Conservation (phyloP, 2,329 filamentous ascomycete genomes). For the Epichloe brachyelytri region DNA sequence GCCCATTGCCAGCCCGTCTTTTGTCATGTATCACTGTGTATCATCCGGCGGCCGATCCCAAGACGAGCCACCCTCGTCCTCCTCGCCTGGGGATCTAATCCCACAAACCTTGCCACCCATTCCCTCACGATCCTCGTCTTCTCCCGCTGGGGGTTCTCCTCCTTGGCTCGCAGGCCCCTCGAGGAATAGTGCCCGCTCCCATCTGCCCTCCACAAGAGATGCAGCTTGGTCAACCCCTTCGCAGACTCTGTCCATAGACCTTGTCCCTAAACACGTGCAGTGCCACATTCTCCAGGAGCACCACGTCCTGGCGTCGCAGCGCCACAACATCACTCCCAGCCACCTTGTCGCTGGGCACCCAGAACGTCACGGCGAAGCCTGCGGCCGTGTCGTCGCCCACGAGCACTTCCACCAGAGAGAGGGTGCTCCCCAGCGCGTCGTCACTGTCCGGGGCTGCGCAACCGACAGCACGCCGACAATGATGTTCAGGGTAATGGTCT, state of each 20-base stretch:
- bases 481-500: conserved; percentile 71
- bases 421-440: conserved; percentile 49
- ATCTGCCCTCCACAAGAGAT: conserved; percentile 46
- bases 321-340: conserved; percentile 20
- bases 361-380: conserved; percentile 74
- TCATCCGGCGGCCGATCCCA: conserved; percentile 30
- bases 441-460: conserved; percentile 52
- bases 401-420: conserved; percentile 61
- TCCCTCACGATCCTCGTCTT: conserved; percentile 57
- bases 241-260: conserved; percentile 76
- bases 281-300: conserved; percentile 69
- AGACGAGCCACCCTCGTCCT: conserved; percentile 7
- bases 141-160: conserved; percentile 33
- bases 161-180: conserved; percentile 29
- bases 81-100: conserved; percentile 16
- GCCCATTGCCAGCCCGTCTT: no score
- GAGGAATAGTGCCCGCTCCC: conserved; percentile 42
- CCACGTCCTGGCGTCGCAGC: conserved; percentile 59
- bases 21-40: conserved; percentile 17
- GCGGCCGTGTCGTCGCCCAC: conserved; percentile 77
- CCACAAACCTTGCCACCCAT: conserved; percentile 65
- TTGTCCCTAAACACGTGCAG: conserved; percentile 60
- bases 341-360: conserved; percentile 43
- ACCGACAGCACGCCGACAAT: conserved; percentile 70
- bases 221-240: conserved; percentile 57